These are phyloP conservation scores for Plasmodium vinckei DNA, from an alignment of 169 alveolate genomes.

Conservation along the genomic window DNA sequence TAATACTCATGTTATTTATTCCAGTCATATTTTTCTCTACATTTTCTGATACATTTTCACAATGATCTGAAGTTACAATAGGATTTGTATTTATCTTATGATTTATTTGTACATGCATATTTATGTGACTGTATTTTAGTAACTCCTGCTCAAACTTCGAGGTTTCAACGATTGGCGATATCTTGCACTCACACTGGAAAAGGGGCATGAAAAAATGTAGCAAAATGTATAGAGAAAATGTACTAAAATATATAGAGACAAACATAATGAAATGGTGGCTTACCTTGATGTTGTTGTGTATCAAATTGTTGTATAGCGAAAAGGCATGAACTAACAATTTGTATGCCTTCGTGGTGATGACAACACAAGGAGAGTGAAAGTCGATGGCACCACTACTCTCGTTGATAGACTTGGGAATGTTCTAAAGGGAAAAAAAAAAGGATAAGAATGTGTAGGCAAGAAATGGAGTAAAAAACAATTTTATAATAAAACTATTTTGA, in stretches of 20 bases:
- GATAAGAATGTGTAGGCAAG: neutral
- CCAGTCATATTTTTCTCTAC: neutral
- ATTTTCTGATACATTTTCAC: conserved; percentile 36
- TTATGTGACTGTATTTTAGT: conserved; percentile 36
- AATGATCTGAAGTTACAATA: conserved; percentile 3
- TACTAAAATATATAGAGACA: too few species aligned
- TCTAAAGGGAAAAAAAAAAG: conserved; percentile 15
- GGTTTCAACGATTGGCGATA: conserved; percentile 57
- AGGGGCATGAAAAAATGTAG: too few species aligned
- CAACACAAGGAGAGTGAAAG: conserved; percentile 74
- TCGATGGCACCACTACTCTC: conserved; percentile 12
- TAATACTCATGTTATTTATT: conserved; percentile 26
- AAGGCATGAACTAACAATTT: conserved; percentile 51
- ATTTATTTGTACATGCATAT: conserved; percentile 65
- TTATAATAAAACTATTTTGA: too few species aligned
- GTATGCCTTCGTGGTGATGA: conserved; percentile 66
- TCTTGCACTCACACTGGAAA: conserved; percentile 50
- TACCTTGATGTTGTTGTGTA: conserved; percentile 60
- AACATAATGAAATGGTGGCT: too few species aligned
- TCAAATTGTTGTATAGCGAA: conserved; percentile 38
- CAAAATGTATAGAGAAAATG: too few species aligned
- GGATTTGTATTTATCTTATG: conserved; percentile 45
- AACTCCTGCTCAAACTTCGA: conserved; percentile 59
- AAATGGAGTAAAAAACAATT: neutral
- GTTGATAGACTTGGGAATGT: neutral